A percentile compares a stretch with the other conserved stretches of the same genome.
phyloP scores from a whole-genome alignment of 2,329 filamentous ascomycete genomes.

The Sporothrix inflata region DNA sequence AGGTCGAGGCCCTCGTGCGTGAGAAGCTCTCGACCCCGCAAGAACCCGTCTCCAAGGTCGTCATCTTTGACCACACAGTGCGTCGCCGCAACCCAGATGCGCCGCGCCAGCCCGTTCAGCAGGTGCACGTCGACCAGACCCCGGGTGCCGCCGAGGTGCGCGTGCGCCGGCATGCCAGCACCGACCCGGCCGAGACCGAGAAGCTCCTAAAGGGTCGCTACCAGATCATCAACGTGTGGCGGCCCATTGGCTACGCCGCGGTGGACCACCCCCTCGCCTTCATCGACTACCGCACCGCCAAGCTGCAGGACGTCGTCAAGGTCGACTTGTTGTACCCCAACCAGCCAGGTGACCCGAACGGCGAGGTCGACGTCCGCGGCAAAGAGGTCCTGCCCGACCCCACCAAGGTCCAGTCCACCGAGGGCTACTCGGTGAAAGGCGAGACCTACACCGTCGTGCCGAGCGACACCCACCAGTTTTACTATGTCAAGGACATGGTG shows the following conservation, averaged over 20 bases:
- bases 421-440: constrained; percentile 63
- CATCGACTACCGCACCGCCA: constrained; percentile 64
- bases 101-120: constrained; percentile 67
- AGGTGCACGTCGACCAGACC: constrained; percentile 74
- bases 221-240: constrained; percentile 73
- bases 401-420: constrained; percentile 50
- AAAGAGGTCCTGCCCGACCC: constrained; percentile 61
- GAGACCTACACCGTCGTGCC: constrained; percentile 65
- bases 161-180: constrained; percentile 60
- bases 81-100: constrained; percentile 57
- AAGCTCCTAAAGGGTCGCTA: constrained; percentile 60
- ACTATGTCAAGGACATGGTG: constrained; percentile 70
- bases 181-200: constrained; percentile 55
- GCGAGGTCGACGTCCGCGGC: constrained; percentile 55
- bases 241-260: constrained; percentile 65
- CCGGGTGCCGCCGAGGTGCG: constrained; percentile 62
- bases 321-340: constrained; percentile 66
- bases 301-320: constrained; percentile 60
- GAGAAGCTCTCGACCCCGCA: constrained; percentile 47
- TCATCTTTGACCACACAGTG: constrained; percentile 75
- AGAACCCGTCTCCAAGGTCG: constrained; percentile 58
- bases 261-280: constrained; percentile 67
- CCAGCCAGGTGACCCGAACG: constrained; percentile 37
- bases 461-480: constrained; percentile 63
- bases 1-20: constrained; percentile 62